Conservation (phyloP, 257 asterid species). For the Solanum acaule region DNA sequence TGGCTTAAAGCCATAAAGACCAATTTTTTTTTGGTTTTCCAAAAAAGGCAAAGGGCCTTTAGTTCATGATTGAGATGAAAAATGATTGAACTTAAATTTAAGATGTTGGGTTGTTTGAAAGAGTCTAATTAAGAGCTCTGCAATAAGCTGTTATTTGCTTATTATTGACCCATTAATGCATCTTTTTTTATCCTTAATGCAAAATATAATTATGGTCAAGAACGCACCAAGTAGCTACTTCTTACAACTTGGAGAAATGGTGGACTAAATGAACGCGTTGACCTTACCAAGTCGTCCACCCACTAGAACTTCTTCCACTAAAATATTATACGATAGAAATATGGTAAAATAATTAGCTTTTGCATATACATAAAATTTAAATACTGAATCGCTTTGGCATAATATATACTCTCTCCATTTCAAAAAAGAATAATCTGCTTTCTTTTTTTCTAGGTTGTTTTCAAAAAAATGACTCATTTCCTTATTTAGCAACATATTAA, state of each 20-base stretch:
- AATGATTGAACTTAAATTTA: background rate
- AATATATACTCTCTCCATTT: no score
- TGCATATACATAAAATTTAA: no score
- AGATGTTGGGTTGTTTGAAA: background rate
- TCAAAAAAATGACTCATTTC: no score
- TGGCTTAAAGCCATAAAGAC: background rate
- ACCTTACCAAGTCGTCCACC: background rate
- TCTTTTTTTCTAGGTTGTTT: no score
- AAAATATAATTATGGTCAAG: background rate
- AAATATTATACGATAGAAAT: no score
- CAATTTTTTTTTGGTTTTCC: background rate
- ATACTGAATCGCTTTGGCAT: background rate
- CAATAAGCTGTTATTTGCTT: background rate
- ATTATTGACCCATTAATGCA: background rate
- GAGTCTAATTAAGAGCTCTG: background rate
- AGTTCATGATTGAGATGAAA: background rate
- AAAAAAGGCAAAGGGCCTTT: background rate
- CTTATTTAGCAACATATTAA: no score
- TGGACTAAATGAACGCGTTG: background rate
- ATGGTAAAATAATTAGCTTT: no score
- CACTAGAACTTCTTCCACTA: background rate
- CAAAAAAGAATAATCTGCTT: no score
- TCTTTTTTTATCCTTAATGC: background rate
- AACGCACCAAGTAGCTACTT: background rate
- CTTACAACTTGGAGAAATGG: background rate